These are phyloP conservation scores for Thinopyrum elongatum DNA, from an alignment of 176 grass and related monocot species.

Conservation along the genomic window DNA sequence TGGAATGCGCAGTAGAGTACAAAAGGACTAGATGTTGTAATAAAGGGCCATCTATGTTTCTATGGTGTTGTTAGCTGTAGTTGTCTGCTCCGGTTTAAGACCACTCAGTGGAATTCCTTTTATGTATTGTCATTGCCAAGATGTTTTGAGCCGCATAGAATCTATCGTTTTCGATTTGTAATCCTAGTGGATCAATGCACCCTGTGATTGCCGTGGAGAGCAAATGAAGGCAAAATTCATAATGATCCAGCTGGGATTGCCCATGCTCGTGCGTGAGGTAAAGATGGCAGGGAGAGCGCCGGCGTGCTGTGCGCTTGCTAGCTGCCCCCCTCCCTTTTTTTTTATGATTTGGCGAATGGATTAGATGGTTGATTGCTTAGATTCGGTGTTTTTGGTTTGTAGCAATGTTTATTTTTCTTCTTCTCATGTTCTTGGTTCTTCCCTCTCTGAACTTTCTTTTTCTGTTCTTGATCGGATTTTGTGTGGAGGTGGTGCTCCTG, in stretches of 20 bases:
- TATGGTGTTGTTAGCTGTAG: background rate
- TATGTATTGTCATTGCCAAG: background rate
- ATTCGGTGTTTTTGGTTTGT: no score
- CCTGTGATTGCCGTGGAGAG: background rate
- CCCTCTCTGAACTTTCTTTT: no score
- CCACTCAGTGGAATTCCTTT: background rate
- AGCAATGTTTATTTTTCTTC: no score
- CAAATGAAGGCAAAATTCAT: background rate
- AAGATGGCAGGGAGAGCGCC: no score
- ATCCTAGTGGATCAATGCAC: background rate
- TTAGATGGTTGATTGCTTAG: no score
- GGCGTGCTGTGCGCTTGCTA: no score
- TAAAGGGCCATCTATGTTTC: constrained; percentile 1
- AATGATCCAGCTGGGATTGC: background rate
- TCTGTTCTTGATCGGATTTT: no score
- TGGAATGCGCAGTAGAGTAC: background rate
- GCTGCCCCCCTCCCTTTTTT: no score
- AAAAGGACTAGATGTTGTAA: constrained; percentile 11
- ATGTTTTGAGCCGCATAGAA: background rate
- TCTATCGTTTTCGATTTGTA: background rate
- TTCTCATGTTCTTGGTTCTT: no score
- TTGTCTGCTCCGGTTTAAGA: background rate
- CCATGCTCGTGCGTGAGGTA: no score
- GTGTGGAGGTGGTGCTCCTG: no score
- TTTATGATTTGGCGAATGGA: no score